Evolutionary conservation across 805 yeast species (phyloP).

Genomic region (Wickerhamomyces xylosicus): DNA sequence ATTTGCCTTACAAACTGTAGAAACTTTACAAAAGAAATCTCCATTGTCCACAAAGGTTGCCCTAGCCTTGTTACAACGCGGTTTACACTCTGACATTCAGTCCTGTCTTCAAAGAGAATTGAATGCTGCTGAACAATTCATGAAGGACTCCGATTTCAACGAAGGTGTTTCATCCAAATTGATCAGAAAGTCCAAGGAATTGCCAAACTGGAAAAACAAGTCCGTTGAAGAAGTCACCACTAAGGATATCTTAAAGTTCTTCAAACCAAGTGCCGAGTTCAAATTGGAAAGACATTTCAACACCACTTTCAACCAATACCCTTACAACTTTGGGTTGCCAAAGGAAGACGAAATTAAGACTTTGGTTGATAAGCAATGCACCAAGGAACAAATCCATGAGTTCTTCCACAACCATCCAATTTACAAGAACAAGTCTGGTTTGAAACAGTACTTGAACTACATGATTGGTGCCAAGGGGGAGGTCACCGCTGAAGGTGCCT

Average conservation of each 20-base stretch:
- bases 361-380: conserved; percentile 58
- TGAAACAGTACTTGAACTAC: conserved; percentile 38
- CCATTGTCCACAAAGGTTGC: conserved; percentile 72
- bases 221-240: conserved; percentile 26
- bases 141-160: conserved; percentile 54
- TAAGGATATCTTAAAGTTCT: conserved; percentile 21
- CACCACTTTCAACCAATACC: conserved; percentile 33
- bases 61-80: conserved; percentile 54
- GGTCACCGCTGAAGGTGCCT: neutral
- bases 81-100: conserved; percentile 45
- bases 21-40: conserved; percentile 54
- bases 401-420: conserved; percentile 37
- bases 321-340: conserved; percentile 68
- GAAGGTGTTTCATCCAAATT: conserved; percentile 57
- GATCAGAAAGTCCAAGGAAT: conserved; percentile 46
- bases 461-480: neutral
- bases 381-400: conserved; percentile 55
- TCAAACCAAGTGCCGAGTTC: conserved; percentile 20
- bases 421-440: conserved; percentile 48
- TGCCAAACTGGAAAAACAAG: conserved; percentile 41
- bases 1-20: conserved; percentile 53
- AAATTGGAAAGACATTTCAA: conserved; percentile 20
- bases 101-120: conserved; percentile 67
- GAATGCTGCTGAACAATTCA: conserved; percentile 66
- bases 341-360: conserved; percentile 50